phyloP scores from a whole-genome alignment of 2,329 filamentous ascomycete genomes.

The Aspergillus latus region DNA sequence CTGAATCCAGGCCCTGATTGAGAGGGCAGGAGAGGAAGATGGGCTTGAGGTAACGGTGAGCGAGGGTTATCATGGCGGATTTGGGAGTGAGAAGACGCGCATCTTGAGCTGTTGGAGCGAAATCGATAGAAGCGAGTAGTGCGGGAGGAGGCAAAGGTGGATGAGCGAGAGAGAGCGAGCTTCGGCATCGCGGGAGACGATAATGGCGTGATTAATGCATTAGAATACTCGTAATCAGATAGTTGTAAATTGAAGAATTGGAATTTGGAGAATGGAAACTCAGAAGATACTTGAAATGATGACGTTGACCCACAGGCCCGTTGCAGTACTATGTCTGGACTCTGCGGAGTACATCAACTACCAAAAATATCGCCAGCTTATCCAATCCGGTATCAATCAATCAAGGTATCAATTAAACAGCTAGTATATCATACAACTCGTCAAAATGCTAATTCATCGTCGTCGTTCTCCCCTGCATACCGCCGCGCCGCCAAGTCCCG shows the following conservation, averaged over 20 bases:
- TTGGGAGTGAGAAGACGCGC: slow-evolving; percentile 34
- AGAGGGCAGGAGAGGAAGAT: slow-evolving; percentile 22
- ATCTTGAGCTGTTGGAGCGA: slow-evolving; percentile 8
- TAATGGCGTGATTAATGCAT: slow-evolving; percentile 7
- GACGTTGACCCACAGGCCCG: slow-evolving; percentile 4
- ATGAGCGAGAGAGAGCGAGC: slow-evolving; percentile 9
- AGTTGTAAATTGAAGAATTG: not conserved
- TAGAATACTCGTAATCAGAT: not conserved
- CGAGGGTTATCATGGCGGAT: slow-evolving; percentile 35
- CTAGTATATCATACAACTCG: slow-evolving; percentile 1
- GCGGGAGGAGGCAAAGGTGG: slow-evolving; percentile 4
- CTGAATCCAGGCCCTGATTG: slow-evolving; percentile 21
- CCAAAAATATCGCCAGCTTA: not conserved
- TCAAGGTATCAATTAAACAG: slow-evolving; percentile 5
- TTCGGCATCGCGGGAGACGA: slow-evolving; percentile 15
- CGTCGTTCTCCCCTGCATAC: slow-evolving; percentile 60
- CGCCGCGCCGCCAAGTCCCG: slow-evolving; percentile 74
- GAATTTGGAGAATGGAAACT: not conserved
- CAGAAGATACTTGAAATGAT: not conserved
- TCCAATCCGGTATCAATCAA: not conserved
- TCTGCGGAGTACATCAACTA: not conserved
- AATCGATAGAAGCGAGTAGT: slow-evolving; percentile 14
- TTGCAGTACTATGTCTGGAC: not conserved
- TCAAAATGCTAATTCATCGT: slow-evolving; percentile 42
- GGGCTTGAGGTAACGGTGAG: slow-evolving; percentile 18